Conservation (phyloP, 2,329 filamentous ascomycete species). For the Nothomitra cinnamomea region DNA sequence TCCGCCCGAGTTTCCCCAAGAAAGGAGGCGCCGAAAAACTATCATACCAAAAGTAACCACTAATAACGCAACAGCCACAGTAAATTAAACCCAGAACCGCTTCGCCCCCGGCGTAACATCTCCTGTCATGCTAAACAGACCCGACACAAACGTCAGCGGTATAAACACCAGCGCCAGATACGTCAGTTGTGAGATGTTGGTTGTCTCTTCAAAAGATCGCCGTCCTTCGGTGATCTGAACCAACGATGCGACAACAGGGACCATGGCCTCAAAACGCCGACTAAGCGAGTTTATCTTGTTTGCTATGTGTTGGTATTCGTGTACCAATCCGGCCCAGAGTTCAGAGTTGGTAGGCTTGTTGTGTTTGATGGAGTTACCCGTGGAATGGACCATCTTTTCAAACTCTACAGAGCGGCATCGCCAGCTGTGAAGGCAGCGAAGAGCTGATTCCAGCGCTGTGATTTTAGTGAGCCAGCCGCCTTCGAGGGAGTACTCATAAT, state of each 20-base stretch:
- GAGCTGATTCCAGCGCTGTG: conserved; percentile 10
- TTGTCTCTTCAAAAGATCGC: conserved; percentile 11
- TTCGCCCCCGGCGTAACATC: conserved; percentile 7
- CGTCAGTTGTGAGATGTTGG: conserved; percentile 13
- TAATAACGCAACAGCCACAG: too few species aligned
- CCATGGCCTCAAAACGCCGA: conserved; percentile 9
- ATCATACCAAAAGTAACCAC: too few species aligned
- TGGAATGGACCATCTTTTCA: not conserved
- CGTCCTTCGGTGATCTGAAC: conserved; percentile 13
- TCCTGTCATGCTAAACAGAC: conserved; percentile 14
- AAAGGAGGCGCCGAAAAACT: too few species aligned
- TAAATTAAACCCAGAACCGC: conserved; percentile 14
- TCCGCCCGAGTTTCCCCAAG: too few species aligned
- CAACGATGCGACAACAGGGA: conserved; percentile 12
- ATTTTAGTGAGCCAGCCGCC: not conserved
- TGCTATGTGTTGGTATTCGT: conserved; percentile 3
- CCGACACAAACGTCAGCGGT: conserved; percentile 12
- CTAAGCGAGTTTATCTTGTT: not conserved
- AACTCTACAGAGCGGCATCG: conserved; percentile 10
- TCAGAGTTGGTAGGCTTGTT: conserved; percentile 6
- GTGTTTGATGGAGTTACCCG: conserved; percentile 11
- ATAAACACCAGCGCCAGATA: conserved; percentile 14
- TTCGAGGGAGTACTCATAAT: conserved; percentile 13
- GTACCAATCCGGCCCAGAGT: not conserved
- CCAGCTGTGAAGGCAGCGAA: conserved; percentile 15